phyloP scores from a whole-genome alignment of 345 rosid species.

The Noccaea caerulescens region DNA sequence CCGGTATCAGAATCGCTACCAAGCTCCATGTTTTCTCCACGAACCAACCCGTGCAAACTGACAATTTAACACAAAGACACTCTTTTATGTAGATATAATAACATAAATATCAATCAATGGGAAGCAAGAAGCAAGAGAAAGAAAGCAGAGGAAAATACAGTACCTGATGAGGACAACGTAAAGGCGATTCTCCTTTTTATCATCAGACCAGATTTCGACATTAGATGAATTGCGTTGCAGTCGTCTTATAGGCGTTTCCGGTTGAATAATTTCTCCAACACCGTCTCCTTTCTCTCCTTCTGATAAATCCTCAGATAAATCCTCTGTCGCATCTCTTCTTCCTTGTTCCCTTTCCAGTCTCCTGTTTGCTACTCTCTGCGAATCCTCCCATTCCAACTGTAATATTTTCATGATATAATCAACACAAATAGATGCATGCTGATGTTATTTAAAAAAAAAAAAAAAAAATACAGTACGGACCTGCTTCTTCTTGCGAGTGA shows the following conservation, averaged over 20 bases:
- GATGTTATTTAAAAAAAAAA: too few species aligned
- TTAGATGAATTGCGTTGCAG: constrained; percentile 74
- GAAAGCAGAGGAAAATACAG: background rate
- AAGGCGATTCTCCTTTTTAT: constrained; percentile 85
- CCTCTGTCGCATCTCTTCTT: constrained; percentile 79
- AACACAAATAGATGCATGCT: background rate
- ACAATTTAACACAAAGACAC: background rate
- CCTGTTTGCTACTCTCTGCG: constrained; percentile 62
- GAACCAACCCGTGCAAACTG: constrained; percentile 94
- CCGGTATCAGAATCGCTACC: constrained; percentile 99
- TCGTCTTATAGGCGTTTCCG: constrained; percentile 68
- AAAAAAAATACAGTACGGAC: constrained; percentile 35
- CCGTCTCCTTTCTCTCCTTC: constrained; percentile 94
- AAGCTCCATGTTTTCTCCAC: constrained; percentile 98
- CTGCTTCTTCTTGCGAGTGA: constrained; percentile 98
- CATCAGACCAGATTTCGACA: constrained; percentile 93
- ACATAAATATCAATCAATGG: background rate
- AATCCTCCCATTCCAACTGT: constrained; percentile 79
- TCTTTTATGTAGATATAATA: too few species aligned
- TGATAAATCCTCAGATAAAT: constrained; percentile 89
- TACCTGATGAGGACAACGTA: constrained; percentile 93
- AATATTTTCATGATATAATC: background rate
- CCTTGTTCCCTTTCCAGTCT: constrained; percentile 87
- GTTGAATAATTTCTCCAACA: constrained; percentile 56
- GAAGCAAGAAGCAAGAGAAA: background rate